Conservation (phyloP, 306 rosid genomes). For the Trifolium repens region DNA sequence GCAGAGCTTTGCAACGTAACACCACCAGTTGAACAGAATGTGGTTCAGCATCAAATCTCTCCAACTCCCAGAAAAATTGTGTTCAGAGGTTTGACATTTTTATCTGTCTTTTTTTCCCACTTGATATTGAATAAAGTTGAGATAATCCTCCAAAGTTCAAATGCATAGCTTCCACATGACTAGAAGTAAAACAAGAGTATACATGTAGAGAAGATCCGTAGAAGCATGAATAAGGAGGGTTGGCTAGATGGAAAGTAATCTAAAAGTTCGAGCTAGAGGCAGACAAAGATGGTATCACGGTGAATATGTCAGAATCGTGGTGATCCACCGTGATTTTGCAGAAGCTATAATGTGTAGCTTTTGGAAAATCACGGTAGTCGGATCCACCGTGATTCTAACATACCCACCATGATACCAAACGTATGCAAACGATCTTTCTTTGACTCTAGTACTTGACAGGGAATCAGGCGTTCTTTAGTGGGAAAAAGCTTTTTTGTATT, state of each 20-base stretch:
- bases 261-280: neutral
- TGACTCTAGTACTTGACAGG: neutral
- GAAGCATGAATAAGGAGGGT: neutral
- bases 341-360: too few relatives aligned
- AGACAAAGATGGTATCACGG: neutral
- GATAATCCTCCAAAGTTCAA: neutral
- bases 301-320: too few relatives aligned
- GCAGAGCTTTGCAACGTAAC: conserved; percentile 57
- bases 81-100: conserved; percentile 64
- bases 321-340: too few relatives aligned
- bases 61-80: conserved; percentile 59
- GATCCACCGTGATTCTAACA: too few relatives aligned
- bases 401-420: too few relatives aligned
- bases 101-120: neutral
- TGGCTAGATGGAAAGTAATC: neutral
- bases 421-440: neutral
- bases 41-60: conserved; percentile 45
- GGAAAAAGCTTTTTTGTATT: neutral
- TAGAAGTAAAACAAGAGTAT: neutral
- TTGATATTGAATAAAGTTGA: neutral
- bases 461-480: neutral
- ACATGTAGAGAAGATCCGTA: too few relatives aligned
- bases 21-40: conserved; percentile 56
- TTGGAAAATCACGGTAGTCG: too few relatives aligned
- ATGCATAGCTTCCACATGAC: neutral